Conservation (phyloP, 2,329 filamentous ascomycete species). For the Colletotrichum tamarilloi region DNA sequence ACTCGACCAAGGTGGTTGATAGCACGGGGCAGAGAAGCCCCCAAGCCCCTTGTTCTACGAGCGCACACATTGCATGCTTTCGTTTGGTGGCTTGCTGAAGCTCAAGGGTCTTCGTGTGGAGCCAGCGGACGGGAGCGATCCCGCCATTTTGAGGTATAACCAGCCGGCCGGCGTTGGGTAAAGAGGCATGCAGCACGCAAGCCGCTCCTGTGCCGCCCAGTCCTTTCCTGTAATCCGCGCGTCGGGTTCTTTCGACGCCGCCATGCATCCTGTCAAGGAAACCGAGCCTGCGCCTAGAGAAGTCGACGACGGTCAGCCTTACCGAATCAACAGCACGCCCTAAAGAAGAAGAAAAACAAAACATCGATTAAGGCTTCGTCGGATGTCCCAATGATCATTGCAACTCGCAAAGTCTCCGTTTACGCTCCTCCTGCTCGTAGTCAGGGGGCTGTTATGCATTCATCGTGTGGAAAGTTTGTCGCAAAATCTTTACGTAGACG, state of each 20-base stretch:
- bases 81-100: slow-evolving; percentile 15
- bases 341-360: too few relatives aligned
- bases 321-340: slow-evolving; percentile 10
- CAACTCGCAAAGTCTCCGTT: not conserved
- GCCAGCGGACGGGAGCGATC: slow-evolving; percentile 3
- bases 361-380: not conserved
- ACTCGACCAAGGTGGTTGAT: not conserved
- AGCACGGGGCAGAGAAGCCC: not conserved
- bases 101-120: slow-evolving; percentile 14
- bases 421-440: not conserved
- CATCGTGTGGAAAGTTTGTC: not conserved
- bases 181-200: slow-evolving; percentile 22
- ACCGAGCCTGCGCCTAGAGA: not conserved
- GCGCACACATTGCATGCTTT: slow-evolving; percentile 22
- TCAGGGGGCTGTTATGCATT: not conserved
- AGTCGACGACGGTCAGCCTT: slow-evolving; percentile 27
- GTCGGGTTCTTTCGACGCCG: slow-evolving; percentile 3
- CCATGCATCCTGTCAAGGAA: slow-evolving; percentile 7
- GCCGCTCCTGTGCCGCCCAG: slow-evolving; percentile 6
- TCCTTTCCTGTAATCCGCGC: not conserved
- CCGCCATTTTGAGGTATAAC: slow-evolving; percentile 25
- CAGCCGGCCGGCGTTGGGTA: slow-evolving; percentile 10
- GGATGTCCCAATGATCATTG: not conserved
- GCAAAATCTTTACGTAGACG: not conserved
- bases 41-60: not conserved